Conservation (phyloP, 169 alveolate species). For the Miamiensis avidus region DNA sequence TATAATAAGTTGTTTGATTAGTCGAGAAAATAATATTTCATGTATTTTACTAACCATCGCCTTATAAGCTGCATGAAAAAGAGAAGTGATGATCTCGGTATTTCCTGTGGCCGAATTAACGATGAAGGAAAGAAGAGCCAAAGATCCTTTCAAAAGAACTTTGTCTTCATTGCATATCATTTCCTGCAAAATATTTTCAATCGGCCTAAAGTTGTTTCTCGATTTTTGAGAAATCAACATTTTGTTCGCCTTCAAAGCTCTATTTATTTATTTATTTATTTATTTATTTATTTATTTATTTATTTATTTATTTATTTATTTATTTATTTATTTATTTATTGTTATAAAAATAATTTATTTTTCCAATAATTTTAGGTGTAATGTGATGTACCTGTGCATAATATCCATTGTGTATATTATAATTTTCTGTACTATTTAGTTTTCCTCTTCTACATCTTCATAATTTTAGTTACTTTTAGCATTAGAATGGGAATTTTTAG, state of each 20-base stretch:
- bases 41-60: neutral
- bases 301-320: no score
- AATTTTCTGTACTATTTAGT: neutral
- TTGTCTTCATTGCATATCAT: neutral
- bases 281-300: no score
- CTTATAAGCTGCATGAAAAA: neutral
- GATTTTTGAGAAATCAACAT: neutral
- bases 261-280: no score
- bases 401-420: no score
- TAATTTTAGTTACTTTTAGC: no score
- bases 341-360: no score
- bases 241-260: neutral
- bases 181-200: neutral
- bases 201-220: neutral
- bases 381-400: neutral
- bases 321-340: no score
- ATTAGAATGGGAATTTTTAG: neutral
- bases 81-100: neutral
- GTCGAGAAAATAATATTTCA: neutral
- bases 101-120: neutral
- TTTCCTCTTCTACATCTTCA: neutral
- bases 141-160: neutral
- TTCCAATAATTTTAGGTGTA: neutral
- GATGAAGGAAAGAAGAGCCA: neutral
- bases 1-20: no score